A percentile compares a stretch with the other conserved stretches of the same genome.
These are phyloP conservation scores for Pythium coloratum DNA, from an alignment of 352 stramenopile genomes.

Conservation along the genomic window DNA sequence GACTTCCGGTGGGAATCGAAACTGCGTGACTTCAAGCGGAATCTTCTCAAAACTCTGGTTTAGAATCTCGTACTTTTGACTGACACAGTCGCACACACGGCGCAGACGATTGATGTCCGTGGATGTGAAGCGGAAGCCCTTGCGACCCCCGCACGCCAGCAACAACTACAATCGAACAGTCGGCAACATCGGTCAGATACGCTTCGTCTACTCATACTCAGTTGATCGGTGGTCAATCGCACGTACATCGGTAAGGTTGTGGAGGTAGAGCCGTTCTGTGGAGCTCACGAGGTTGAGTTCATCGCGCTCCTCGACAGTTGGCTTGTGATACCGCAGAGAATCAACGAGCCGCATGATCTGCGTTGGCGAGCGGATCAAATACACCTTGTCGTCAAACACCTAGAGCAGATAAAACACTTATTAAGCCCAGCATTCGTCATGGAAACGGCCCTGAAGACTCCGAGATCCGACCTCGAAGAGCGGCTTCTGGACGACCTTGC, in stretches of 20 bases:
- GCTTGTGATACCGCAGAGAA: conserved; percentile 82
- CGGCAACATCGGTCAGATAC: neutral
- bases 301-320: conserved; percentile 64
- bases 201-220: neutral
- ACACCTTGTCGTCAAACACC: conserved; percentile 76
- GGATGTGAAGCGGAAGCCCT: conserved; percentile 80
- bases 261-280: conserved; percentile 71
- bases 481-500: conserved; percentile 66
- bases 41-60: conserved; percentile 56
- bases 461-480: conserved; percentile 60
- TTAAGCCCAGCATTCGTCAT: neutral
- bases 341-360: conserved; percentile 86
- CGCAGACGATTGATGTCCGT: conserved; percentile 64
- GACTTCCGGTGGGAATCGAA: conserved; percentile 47
- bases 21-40: conserved; percentile 60
- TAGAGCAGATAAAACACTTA: conserved; percentile 13
- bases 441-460: neutral
- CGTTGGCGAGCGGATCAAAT: conserved; percentile 66
- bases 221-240: neutral
- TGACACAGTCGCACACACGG: conserved; percentile 47
- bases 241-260: conserved; percentile 74
- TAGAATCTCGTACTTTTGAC: conserved; percentile 48
- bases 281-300: conserved; percentile 73
- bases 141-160: conserved; percentile 68
- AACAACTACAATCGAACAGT: conserved; percentile 46